Conservation (phyloP, 176 grass and related monocot species). For the Rhynchospora tenuis region DNA sequence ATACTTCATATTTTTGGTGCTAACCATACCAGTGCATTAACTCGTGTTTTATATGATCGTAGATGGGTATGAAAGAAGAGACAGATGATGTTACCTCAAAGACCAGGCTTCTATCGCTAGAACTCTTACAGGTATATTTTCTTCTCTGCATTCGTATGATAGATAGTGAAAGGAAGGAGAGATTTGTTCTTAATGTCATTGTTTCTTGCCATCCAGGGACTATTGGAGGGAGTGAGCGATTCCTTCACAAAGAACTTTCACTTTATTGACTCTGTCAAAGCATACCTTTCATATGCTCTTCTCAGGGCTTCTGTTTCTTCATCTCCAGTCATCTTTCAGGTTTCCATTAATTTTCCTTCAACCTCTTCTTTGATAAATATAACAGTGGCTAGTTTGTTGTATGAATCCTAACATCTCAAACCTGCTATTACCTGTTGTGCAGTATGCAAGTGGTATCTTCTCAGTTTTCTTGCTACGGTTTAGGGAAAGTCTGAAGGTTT, state of each 20-base stretch:
- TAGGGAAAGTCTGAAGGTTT: conserved; percentile 96
- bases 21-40: not conserved
- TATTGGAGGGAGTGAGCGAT: conserved; percentile 89
- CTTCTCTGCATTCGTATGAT: not conserved
- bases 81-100: conserved; percentile 85
- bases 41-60: not conserved
- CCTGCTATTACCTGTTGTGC: conserved; percentile 18
- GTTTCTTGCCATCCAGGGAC: conserved; percentile 57
- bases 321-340: conserved; percentile 93
- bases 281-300: conserved; percentile 97
- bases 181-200: conserved; percentile 30
- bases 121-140: conserved; percentile 80
- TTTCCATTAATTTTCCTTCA: conserved; percentile 27
- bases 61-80: conserved; percentile 99
- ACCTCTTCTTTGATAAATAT: conserved; percentile 14
- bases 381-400: conserved; percentile 23
- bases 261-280: conserved; percentile 99
- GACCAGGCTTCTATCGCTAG: conserved; percentile 94
- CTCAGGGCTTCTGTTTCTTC: conserved; percentile 84
- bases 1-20: not conserved
- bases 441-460: conserved; percentile 98
- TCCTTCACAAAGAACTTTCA: conserved; percentile 97
- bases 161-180: not conserved
- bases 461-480: conserved; percentile 92
- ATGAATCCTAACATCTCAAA: conserved; percentile 1